phyloP scores from a whole-genome alignment of 2,329 filamentous ascomycete genomes.

The Cryphonectria radicalis region DNA sequence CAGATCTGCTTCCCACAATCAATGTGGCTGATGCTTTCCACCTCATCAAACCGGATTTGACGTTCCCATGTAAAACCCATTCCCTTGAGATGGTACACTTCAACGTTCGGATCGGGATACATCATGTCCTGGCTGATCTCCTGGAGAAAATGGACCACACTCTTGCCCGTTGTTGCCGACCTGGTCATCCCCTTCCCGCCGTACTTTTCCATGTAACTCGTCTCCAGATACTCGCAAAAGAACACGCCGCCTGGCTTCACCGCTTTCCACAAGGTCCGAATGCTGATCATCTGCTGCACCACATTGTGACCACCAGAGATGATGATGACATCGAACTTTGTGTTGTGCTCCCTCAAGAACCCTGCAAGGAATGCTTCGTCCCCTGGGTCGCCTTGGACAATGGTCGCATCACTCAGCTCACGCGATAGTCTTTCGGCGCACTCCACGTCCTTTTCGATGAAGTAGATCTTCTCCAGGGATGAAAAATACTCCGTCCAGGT shows the following conservation, averaged over 20 bases:
- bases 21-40: conserved; percentile 13
- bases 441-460: conserved; percentile 44
- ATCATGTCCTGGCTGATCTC: conserved; percentile 10
- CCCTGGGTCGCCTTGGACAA: conserved; percentile 47
- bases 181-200: neutral
- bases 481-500: conserved; percentile 47
- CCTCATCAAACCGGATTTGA: conserved; percentile 1
- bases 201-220: conserved; percentile 9
- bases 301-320: conserved; percentile 46
- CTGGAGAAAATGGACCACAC: conserved; percentile 1
- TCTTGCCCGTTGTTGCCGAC: neutral
- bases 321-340: conserved; percentile 46
- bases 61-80: neutral
- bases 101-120: conserved; percentile 9
- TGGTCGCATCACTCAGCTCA: conserved; percentile 41
- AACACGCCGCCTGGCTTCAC: conserved; percentile 36
- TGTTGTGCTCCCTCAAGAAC: conserved; percentile 40
- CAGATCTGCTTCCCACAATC: conserved; percentile 13
- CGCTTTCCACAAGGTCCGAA: conserved; percentile 42
- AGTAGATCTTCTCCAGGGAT: conserved; percentile 46
- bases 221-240: conserved; percentile 13
- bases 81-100: conserved; percentile 6
- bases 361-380: conserved; percentile 41
- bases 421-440: conserved; percentile 43
- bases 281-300: conserved; percentile 42